Percentiles rank a stretch among this genome's conserved stretches.
Conservation (phyloP, 768 basidiomycete species). For the Boletus pseudopeckii region DNA sequence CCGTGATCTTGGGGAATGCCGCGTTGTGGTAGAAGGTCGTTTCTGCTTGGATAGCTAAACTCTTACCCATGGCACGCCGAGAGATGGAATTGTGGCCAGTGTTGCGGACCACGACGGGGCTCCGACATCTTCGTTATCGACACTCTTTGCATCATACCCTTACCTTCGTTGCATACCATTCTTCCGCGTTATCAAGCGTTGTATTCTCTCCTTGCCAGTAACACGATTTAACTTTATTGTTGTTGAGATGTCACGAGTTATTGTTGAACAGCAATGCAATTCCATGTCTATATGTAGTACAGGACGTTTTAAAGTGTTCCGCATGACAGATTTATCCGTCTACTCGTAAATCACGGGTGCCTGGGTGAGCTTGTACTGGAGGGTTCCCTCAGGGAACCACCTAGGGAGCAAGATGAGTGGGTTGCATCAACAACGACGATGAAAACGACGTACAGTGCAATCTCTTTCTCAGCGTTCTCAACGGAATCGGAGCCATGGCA, state of each 20-base stretch:
- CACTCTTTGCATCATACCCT: conserved; percentile 28
- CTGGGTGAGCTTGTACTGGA: conserved; percentile 65
- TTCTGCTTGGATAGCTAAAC: conserved; percentile 8
- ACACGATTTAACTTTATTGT: conserved; percentile 1
- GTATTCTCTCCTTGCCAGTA: conserved; percentile 4
- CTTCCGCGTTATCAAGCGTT: not conserved
- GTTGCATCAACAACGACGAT: not conserved
- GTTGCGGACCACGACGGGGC: conserved; percentile 5
- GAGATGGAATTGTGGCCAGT: conserved; percentile 10
- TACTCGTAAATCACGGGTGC: conserved; percentile 82
- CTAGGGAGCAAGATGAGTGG: conserved; percentile 36
- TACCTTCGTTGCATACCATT: conserved; percentile 20
- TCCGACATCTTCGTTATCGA: conserved; percentile 1
- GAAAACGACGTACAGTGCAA: conserved; percentile 63
- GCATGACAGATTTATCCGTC: conserved; percentile 15
- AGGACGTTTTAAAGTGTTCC: conserved; percentile 1
- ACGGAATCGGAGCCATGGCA: conserved; percentile 90
- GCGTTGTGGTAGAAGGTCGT: conserved; percentile 6
- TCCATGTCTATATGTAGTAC: conserved; percentile 19
- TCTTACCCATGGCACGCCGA: conserved; percentile 28
- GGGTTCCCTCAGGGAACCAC: conserved; percentile 88
- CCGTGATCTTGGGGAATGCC: conserved; percentile 5
- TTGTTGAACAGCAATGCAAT: not conserved
- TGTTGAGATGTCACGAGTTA: not conserved
- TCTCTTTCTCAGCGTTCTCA: conserved; percentile 92